Evolutionary conservation across 2,329 filamentous ascomycete genomes (phyloP).

Genomic region (Claviceps paspali): DNA sequence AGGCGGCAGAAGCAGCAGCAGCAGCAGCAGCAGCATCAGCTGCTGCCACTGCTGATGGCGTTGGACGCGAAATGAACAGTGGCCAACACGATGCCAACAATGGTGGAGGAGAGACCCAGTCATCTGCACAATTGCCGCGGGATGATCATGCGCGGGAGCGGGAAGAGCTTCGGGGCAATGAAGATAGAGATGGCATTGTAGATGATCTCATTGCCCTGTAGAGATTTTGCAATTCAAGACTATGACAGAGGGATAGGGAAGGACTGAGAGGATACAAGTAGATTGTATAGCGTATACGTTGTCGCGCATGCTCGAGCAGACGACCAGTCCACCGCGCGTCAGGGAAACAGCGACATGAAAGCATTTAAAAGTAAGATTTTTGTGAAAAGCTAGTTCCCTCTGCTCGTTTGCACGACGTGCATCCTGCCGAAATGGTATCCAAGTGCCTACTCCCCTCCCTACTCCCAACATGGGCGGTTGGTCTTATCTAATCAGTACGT

Average conservation of each 20-base stretch:
- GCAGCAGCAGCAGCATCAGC: slow-evolving; percentile 10
- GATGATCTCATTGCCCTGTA: slow-evolving; percentile 6
- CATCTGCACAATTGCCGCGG: slow-evolving; percentile 2
- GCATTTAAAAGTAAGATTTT: no score
- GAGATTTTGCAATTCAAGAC: neutral
- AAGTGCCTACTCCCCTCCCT: no score
- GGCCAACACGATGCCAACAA: neutral
- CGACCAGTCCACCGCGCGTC: no score
- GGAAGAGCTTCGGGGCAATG: neutral
- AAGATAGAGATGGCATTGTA: neutral
- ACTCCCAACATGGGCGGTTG: no score
- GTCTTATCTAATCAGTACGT: slow-evolving; percentile 4
- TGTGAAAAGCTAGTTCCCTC: no score
- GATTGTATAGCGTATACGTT: neutral
- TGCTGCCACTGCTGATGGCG: slow-evolving; percentile 2
- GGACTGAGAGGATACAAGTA: neutral
- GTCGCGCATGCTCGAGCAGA: no score
- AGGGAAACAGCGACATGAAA: no score
- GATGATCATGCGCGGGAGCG: slow-evolving; percentile 2
- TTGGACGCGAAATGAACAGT: neutral
- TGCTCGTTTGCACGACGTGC: no score
- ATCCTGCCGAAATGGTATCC: no score
- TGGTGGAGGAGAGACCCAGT: slow-evolving; percentile 1
- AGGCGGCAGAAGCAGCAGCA: slow-evolving; percentile 23
- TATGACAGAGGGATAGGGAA: neutral